Conservation (phyloP, 495 filamentous ascomycete species). For the Pyronema omphalodes region DNA sequence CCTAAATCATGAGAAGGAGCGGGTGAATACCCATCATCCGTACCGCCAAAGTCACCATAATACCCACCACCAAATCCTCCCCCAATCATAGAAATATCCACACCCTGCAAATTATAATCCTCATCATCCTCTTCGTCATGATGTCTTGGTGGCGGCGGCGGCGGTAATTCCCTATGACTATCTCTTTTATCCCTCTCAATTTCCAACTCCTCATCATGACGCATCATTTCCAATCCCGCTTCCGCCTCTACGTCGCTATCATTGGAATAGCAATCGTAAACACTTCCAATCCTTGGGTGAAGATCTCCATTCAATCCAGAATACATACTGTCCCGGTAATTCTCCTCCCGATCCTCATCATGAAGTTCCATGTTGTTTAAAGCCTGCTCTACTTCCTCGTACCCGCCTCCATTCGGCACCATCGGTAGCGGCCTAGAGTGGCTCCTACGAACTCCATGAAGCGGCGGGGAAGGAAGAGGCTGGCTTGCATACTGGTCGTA, state of each 20-base stretch:
- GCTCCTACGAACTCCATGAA: constrained; percentile 26
- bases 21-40: constrained; percentile 18
- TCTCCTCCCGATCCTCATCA: background rate
- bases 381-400: constrained; percentile 18
- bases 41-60: constrained; percentile 14
- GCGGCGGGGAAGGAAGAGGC: constrained; percentile 22
- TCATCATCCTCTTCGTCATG: constrained; percentile 39
- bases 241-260: constrained; percentile 85
- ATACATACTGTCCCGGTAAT: no score
- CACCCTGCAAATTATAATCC: constrained; percentile 40
- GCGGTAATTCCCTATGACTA: constrained; percentile 9
- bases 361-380: constrained; percentile 12
- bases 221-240: constrained; percentile 67
- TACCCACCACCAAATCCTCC: constrained; percentile 12
- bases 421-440: constrained; percentile 26
- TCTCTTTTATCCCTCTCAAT: constrained; percentile 9
- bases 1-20: constrained; percentile 1
- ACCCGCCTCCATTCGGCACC: constrained; percentile 28
- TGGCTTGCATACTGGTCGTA: constrained; percentile 11
- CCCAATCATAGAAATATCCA: constrained; percentile 55
- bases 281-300: constrained; percentile 26
- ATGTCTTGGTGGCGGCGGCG: constrained; percentile 23
- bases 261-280: constrained; percentile 27
- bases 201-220: constrained; percentile 62
- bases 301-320: constrained; percentile 36